A percentile compares a stretch with the other conserved stretches of the same genome.
Conservation (phyloP, 2,329 filamentous ascomycete species). For the Akanthomyces muscarius region DNA sequence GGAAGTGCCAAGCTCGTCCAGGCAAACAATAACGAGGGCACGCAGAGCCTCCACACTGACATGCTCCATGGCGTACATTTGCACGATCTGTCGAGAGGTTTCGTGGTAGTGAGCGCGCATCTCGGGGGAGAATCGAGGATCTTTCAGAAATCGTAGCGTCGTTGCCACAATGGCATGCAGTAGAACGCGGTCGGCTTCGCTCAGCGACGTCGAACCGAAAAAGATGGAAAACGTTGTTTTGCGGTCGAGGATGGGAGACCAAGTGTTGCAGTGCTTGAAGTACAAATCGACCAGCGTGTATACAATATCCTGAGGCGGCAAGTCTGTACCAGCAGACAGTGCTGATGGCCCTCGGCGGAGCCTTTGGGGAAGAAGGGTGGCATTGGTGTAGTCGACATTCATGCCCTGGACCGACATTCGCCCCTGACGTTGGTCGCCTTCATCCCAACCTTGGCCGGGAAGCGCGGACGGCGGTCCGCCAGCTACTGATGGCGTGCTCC, state of each 20-base stretch:
- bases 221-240: constrained; percentile 39
- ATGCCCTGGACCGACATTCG: not conserved
- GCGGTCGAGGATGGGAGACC: constrained; percentile 46
- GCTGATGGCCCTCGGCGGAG: constrained; percentile 26
- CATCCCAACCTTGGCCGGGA: constrained; percentile 10
- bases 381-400: not conserved
- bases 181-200: constrained; percentile 37
- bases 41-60: constrained; percentile 37
- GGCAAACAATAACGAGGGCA: constrained; percentile 38
- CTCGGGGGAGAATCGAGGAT: constrained; percentile 35
- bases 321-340: constrained; percentile 41
- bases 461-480: constrained; percentile 16
- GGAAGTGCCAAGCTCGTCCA: constrained; percentile 40
- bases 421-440: constrained; percentile 8
- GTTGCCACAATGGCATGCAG: constrained; percentile 43
- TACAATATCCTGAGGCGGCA: constrained; percentile 57
- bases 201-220: constrained; percentile 38
- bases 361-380: constrained; percentile 6
- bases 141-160: constrained; percentile 39
- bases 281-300: constrained; percentile 58
- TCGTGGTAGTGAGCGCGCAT: constrained; percentile 37
- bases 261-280: constrained; percentile 62
- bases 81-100: constrained; percentile 36
- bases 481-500: constrained; percentile 5
- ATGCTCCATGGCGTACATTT: constrained; percentile 41